phyloP scores from a whole-genome alignment of 345 rosid genomes.

The Balakata baccata region DNA sequence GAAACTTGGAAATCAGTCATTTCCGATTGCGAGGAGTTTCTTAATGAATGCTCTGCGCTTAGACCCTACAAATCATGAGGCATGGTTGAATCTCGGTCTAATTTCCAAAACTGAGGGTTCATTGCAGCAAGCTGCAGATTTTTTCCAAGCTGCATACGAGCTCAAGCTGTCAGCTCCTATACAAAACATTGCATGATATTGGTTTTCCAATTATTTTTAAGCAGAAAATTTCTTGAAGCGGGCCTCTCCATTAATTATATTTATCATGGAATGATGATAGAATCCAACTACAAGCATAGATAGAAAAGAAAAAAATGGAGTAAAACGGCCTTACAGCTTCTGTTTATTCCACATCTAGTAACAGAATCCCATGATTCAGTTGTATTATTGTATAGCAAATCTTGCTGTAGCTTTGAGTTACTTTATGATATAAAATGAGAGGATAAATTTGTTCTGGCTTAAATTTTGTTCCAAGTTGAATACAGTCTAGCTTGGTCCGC shows the following conservation, averaged over 20 bases:
- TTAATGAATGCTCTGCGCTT: constrained; percentile 74
- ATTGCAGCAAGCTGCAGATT: constrained; percentile 76
- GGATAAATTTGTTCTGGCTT: neutral
- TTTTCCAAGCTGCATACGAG: constrained; percentile 87
- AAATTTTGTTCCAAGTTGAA: neutral
- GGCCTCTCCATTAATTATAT: neutral
- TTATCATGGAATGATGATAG: neutral
- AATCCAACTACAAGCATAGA: neutral
- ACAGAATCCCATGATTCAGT: neutral
- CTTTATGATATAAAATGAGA: neutral
- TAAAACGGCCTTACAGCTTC: neutral
- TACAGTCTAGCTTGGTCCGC: no score
- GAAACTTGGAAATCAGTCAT: constrained; percentile 51
- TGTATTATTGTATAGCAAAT: constrained; percentile 23
- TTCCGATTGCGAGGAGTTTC: constrained; percentile 74
- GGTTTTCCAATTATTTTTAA: constrained; percentile 1
- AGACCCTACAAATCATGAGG: constrained; percentile 73
- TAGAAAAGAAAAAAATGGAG: neutral
- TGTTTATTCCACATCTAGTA: neutral
- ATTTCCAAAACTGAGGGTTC: constrained; percentile 81
- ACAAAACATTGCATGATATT: constrained; percentile 41
- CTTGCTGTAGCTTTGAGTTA: constrained; percentile 1
- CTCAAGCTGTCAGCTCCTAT: constrained; percentile 73
- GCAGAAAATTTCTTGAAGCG: constrained; percentile 7
- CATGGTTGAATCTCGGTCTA: constrained; percentile 79